A percentile compares a stretch with the other conserved stretches of the same genome.
These are phyloP conservation scores for Aspergillus olivimuriae DNA, from an alignment of 495 filamentous ascomycete species.

Conservation along the genomic window DNA sequence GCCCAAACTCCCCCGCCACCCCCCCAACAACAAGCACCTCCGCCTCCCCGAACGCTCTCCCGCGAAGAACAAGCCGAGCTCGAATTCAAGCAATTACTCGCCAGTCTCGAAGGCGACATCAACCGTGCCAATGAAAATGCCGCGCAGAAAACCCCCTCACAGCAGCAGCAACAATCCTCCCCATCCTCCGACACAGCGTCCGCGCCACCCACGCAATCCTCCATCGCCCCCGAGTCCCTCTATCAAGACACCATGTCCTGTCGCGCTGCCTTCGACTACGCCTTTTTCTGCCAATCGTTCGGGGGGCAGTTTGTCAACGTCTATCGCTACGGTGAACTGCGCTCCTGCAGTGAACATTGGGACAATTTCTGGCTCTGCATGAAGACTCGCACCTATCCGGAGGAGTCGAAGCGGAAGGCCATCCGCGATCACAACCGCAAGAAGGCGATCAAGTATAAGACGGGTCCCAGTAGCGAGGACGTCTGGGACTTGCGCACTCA, in stretches of 20 bases:
- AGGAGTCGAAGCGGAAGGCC: constrained; percentile 45
- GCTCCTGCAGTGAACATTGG: constrained; percentile 74
- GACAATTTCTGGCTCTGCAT: constrained; percentile 95
- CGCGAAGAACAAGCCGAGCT: constrained; percentile 55
- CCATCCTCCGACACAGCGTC: constrained; percentile 10
- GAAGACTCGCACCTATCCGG: constrained; percentile 51
- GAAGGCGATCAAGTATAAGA: constrained; percentile 68
- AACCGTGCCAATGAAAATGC: constrained; percentile 4
- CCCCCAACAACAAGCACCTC: no score
- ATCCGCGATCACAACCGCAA: constrained; percentile 66
- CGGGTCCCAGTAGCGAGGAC: constrained; percentile 79
- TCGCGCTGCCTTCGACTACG: constrained; percentile 81
- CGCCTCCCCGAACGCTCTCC: constrained; percentile 35
- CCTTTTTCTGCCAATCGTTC: constrained; percentile 91
- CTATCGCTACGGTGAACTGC: constrained; percentile 75
- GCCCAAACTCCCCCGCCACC: no score
- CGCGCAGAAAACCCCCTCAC: no score
- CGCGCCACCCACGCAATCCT: not conserved
- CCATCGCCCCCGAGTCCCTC: constrained; percentile 45
- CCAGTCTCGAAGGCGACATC: constrained; percentile 36
- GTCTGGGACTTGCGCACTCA: constrained; percentile 70
- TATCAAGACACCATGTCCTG: constrained; percentile 83
- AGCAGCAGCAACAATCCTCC: constrained; percentile 20
- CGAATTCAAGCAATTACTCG: constrained; percentile 55
- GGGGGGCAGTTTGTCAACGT: constrained; percentile 82